Evolutionary conservation across 2,329 filamentous ascomycete genomes (phyloP), one percentile per base, ranked within the genome.

Genomic region (Coniochaeta hoffmannii): DNA sequence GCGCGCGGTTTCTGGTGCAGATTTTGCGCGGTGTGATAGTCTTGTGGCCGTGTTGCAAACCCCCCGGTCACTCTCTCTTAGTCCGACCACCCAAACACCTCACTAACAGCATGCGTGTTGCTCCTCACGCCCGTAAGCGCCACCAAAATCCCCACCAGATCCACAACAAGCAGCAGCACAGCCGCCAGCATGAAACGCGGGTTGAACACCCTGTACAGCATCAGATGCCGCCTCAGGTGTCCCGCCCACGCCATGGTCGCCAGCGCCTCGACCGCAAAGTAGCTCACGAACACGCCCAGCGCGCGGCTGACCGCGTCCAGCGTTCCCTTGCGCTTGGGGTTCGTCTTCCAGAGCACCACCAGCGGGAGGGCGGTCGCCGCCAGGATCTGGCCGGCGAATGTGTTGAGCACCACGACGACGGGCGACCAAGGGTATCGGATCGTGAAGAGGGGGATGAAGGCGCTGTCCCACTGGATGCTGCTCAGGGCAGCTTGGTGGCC

Each of bases 191-290:
- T 89, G 73, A 93, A 99, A 28, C 93, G 76, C 50, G 94, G 94
- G 72, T 82, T 87, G 66, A 99, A 99, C 44, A 99, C 90, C 41
- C 94, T 82, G 73, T 94, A 99, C 30, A 99, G 80, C 94, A 99
- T 99, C 60, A 99, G 78, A 75, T 99, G 94, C 53, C 94, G 80
- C 54, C 94, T 80, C 65, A 99, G 73, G 73, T 90, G 86, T 1
- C 89, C 92, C 0, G 93, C 90, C 87, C 93, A 97, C 69, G 88
- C 84, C 63, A 94, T 95, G 4, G 92, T 96, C 0, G 90, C 89
- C 22, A 96, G 72, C 28, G 87, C 87, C 66, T 97, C 82, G 9
- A 89, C 87, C 5, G 89, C 89, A 66, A 91, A 94, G 67, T 93
- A 96, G 1, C 88, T 76, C 6, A 93, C 72, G 65, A 96, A 91